Evolutionary conservation across 2,329 filamentous ascomycete genomes (phyloP).

Genomic region (Fusarium ramigenum): DNA sequence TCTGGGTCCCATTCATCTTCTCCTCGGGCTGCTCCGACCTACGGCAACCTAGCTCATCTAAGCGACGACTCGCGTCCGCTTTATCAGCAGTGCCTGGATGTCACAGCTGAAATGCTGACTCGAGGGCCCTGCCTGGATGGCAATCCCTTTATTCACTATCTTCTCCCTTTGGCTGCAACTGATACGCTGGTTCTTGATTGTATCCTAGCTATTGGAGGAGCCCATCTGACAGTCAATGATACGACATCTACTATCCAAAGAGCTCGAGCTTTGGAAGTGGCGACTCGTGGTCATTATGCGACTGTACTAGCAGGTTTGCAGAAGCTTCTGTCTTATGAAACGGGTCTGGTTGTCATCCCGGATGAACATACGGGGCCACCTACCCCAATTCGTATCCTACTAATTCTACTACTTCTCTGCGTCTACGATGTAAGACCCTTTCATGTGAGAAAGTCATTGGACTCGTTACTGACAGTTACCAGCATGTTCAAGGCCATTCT

Average conservation of each 20-base stretch:
- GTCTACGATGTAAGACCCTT: neutral
- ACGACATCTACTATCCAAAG: neutral
- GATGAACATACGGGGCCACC: neutral
- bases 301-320: neutral
- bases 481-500: neutral
- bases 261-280: neutral
- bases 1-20: neutral
- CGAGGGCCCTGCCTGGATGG: neutral
- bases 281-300: slow-evolving; percentile 1
- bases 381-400: neutral
- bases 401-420: neutral
- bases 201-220: slow-evolving; percentile 9
- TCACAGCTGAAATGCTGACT: slow-evolving; percentile 2
- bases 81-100: slow-evolving; percentile 7
- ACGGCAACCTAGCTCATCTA: slow-evolving; percentile 10
- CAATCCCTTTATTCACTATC: slow-evolving; percentile 9
- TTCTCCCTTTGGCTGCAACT: slow-evolving; percentile 1
- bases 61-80: neutral
- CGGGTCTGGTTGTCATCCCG: neutral
- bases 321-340: neutral
- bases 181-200: slow-evolving; percentile 2
- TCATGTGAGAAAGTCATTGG: fast-evolving
- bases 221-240: neutral
- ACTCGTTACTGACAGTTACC: neutral
- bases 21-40: neutral